Evolutionary conservation across 495 filamentous ascomycete genomes (phyloP), one percentile per base, ranked within the genome.

Genomic region (Barbatosphaeria neglecta): DNA sequence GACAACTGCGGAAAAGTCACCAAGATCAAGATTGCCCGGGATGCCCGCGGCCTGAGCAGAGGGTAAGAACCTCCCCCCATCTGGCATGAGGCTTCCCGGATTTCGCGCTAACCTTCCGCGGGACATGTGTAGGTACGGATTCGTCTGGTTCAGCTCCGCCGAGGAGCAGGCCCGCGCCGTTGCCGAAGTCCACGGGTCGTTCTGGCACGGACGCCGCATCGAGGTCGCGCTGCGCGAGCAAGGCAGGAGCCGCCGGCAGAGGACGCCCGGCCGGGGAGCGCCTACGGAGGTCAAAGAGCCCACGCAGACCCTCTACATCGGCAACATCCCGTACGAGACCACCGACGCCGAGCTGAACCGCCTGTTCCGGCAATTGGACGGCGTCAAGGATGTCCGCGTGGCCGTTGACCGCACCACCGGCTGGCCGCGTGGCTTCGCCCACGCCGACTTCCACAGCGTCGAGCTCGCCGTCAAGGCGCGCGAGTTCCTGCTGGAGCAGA

Each of bases 371-470:
- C 77, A 79, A 13, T 66, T 95, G 35, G 63, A 70, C 25, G 83
- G 86, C 58, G 73, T 92, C 19, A 63, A 75, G 46, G 90, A 96
- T 53, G 80, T 98, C 25, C 80, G 92, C 39, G 81, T 98, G 25
- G 84, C 92, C 31, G 84, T 96, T 50, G 92, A 98, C 63, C 77
- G 87, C 44, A 76, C 82, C 20, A 90, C 89, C 5, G 90, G 92
- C 13, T 81, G 86, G 62, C 86, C 85, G 16, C 77, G 86, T 52
- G 92, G 92, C 40, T 98, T 95, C 57, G 84, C 82, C 9, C 92
- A 97, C 59, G 86, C 81, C 18, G 90, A 96, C 55, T 98, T 98
- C 59, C 47, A 71, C 17, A 77, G 85, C 55, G 52, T 82, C 10
- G 63, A 74, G 45, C 75, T 73, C 35, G 87, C 90, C 10, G 48